Conservation (phyloP, 352 stramenopile species). For the Globisporangium echinulatum region DNA sequence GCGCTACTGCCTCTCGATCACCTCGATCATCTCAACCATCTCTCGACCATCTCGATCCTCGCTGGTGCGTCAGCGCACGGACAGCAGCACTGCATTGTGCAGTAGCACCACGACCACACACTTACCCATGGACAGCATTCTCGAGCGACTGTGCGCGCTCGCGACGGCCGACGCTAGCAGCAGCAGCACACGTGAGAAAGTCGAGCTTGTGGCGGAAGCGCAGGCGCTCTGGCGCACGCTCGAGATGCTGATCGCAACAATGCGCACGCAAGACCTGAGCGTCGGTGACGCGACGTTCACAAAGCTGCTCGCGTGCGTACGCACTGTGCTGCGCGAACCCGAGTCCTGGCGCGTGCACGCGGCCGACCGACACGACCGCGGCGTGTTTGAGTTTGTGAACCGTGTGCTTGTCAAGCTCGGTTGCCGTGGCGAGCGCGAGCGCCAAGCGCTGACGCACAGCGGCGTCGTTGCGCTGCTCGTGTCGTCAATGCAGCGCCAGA, state of each 20-base stretch:
- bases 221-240: slow-evolving; percentile 51
- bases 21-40: background rate
- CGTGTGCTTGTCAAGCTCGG: slow-evolving; percentile 39
- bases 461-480: slow-evolving; percentile 33
- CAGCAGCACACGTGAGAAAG: slow-evolving; percentile 5
- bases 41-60: too few species aligned
- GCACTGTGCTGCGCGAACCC: slow-evolving; percentile 24
- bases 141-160: slow-evolving; percentile 35
- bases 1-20: too few species aligned
- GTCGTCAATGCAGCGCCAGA: slow-evolving; percentile 13
- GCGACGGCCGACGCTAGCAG: too few species aligned
- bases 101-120: too few species aligned
- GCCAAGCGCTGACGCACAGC: slow-evolving; percentile 32
- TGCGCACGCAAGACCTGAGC: slow-evolving; percentile 23
- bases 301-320: slow-evolving; percentile 33
- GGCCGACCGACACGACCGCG: slow-evolving; percentile 14
- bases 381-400: slow-evolving; percentile 32
- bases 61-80: too few species aligned
- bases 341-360: slow-evolving; percentile 17
- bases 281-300: slow-evolving; percentile 32
- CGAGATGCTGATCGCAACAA: slow-evolving; percentile 34
- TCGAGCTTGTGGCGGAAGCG: slow-evolving; percentile 26
- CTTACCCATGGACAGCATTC: slow-evolving; percentile 42
- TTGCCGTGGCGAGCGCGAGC: slow-evolving; percentile 39
- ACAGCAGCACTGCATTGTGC: too few species aligned